phyloP scores from a whole-genome alignment of 768 basidiomycete species.

The Dendrothele bispora region DNA sequence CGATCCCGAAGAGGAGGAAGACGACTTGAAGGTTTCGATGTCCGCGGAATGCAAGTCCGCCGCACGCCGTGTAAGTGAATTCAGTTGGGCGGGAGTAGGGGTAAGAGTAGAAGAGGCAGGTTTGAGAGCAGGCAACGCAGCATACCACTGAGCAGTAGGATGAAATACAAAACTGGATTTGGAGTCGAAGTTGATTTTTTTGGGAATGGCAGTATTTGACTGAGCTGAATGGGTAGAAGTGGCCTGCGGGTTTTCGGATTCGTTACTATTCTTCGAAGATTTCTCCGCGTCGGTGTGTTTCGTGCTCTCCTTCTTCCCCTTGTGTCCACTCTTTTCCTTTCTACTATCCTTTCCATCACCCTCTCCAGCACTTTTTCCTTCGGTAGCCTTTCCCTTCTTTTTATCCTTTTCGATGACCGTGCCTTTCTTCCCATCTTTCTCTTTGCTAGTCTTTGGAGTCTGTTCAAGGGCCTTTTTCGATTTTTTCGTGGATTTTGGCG shows the following conservation, averaged over 20 bases:
- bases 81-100: slow-evolving; percentile 43
- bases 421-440: neutral
- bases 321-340: too few species aligned
- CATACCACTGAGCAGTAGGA: slow-evolving; percentile 57
- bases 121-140: slow-evolving; percentile 39
- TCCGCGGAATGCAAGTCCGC: slow-evolving; percentile 46
- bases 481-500: slow-evolving; percentile 6
- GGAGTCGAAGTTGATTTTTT: slow-evolving; percentile 34
- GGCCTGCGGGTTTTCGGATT: too few species aligned
- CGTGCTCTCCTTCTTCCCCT: too few species aligned
- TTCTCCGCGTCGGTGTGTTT: too few species aligned
- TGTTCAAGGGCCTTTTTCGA: slow-evolving; percentile 13
- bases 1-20: slow-evolving; percentile 60
- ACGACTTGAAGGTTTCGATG: slow-evolving; percentile 45
- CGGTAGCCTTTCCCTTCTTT: too few species aligned
- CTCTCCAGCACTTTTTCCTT: too few species aligned
- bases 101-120: slow-evolving; percentile 24
- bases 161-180: slow-evolving; percentile 39
- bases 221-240: too few species aligned
- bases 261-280: too few species aligned
- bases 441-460: slow-evolving; percentile 1
- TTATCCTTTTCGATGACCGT: neutral
- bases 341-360: too few species aligned
- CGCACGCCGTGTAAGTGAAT: slow-evolving; percentile 47
- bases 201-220: slow-evolving; percentile 24